Percentiles rank a stretch among this genome's conserved stretches.
These are phyloP conservation scores for Cordyceps militaris DNA, from an alignment of 2,329 filamentous ascomycete genomes.

Conservation along the genomic window DNA sequence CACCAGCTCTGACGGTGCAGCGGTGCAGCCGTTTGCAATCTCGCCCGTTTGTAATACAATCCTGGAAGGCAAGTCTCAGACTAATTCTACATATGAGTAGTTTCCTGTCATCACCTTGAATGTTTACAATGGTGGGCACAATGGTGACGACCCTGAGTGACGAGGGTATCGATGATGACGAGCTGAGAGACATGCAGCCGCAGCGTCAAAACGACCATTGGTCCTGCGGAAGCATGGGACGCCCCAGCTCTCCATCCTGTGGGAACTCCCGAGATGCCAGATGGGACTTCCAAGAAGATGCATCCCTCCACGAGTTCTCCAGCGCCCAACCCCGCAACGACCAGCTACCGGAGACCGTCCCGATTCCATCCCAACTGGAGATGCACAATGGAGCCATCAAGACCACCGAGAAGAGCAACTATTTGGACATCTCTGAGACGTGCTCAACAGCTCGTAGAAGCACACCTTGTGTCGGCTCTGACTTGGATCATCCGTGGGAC, in stretches of 20 bases:
- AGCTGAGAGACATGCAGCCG: constrained; percentile 18
- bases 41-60: not conserved
- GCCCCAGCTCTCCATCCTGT: constrained; percentile 19
- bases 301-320: constrained; percentile 20
- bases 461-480: not conserved
- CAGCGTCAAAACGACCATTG: not conserved
- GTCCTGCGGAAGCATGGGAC: not conserved
- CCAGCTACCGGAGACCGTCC: constrained; percentile 26
- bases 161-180: not conserved
- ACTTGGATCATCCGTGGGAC: not conserved
- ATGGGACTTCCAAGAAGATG: constrained; percentile 21
- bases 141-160: not conserved
- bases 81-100: no score
- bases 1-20: not conserved
- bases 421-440: constrained; percentile 31
- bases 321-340: constrained; percentile 20
- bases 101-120: no score
- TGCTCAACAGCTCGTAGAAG: constrained; percentile 27
- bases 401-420: not conserved
- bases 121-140: not conserved
- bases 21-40: not conserved
- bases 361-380: constrained; percentile 17
- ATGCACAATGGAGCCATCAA: not conserved
- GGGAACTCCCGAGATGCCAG: constrained; percentile 11
- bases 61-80: no score